Percentiles rank a stretch among this genome's conserved stretches.
These are phyloP conservation scores for Phialophora expanda DNA, from an alignment of 2,329 filamentous ascomycete genomes.

Conservation along the genomic window DNA sequence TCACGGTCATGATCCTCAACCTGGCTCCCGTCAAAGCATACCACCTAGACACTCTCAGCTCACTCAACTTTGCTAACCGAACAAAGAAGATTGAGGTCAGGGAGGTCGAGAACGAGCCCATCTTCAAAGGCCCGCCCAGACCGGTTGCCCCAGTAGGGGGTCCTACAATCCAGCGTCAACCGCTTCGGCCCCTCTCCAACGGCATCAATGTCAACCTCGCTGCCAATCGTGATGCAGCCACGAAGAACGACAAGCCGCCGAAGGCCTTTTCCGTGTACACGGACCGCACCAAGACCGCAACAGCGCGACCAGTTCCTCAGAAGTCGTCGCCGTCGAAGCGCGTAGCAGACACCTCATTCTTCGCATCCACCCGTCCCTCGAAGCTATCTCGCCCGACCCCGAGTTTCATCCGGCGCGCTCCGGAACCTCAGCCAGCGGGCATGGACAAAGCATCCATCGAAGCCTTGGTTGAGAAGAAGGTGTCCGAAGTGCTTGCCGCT, in stretches of 20 bases:
- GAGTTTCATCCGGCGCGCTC: conserved; percentile 35
- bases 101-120: conserved; percentile 93
- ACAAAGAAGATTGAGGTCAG: conserved; percentile 96
- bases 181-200: conserved; percentile 76
- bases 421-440: conserved; percentile 41
- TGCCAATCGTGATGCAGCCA: conserved; percentile 56
- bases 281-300: conserved; percentile 65
- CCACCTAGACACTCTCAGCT: conserved; percentile 90
- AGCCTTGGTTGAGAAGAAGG: conserved; percentile 88
- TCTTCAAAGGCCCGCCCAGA: conserved; percentile 76
- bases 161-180: conserved; percentile 66
- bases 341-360: conserved; percentile 43
- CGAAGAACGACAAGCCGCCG: conserved; percentile 69
- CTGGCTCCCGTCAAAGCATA: conserved; percentile 89
- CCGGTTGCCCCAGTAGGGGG: conserved; percentile 54
- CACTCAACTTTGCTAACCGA: conserved; percentile 90
- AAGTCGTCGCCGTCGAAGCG: conserved; percentile 51
- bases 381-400: conserved; percentile 49
- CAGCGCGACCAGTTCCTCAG: conserved; percentile 41
- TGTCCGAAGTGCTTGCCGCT: conserved; percentile 85
- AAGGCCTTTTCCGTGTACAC: conserved; percentile 89
- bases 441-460: conserved; percentile 74
- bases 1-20: conserved; percentile 96
- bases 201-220: conserved; percentile 74
- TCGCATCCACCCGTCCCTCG: conserved; percentile 49